Evolutionary conservation across 768 basidiomycete species (phyloP).

Genomic region (Baorangia bicolor): DNA sequence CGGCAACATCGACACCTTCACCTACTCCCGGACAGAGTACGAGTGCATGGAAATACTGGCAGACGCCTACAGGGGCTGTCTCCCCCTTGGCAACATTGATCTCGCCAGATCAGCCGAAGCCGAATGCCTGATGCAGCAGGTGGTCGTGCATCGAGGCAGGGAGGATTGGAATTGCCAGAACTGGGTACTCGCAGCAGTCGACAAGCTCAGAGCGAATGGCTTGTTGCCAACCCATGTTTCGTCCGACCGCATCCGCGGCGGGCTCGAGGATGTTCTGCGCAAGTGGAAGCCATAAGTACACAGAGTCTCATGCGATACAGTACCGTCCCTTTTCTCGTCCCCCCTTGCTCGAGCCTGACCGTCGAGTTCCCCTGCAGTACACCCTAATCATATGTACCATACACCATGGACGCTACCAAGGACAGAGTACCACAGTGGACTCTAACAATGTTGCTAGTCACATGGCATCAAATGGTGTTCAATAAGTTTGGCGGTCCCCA

Average conservation of each 20-base stretch:
- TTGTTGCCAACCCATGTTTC: conserved; percentile 20
- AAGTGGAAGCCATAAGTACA: conserved; percentile 20
- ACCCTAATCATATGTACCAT: not conserved
- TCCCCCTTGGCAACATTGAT: conserved; percentile 24
- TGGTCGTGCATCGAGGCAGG: conserved; percentile 23
- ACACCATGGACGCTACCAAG: not conserved
- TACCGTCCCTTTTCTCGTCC: not conserved
- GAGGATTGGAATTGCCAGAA: conserved; percentile 35
- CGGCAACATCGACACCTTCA: conserved; percentile 30
- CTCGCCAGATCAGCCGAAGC: conserved; percentile 9
- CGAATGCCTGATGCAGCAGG: conserved; percentile 23
- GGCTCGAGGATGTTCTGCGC: conserved; percentile 25
- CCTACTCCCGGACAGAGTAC: conserved; percentile 25
- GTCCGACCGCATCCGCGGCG: conserved; percentile 18
- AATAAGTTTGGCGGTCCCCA: not conserved
- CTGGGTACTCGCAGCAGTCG: conserved; percentile 28
- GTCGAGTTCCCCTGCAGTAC: not conserved
- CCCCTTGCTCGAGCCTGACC: conserved; percentile 5
- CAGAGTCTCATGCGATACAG: not conserved
- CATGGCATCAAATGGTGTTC: not conserved
- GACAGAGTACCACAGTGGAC: not conserved
- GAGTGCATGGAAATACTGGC: conserved; percentile 34
- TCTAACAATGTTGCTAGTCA: not conserved
- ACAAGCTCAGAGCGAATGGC: conserved; percentile 19
- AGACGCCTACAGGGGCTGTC: conserved; percentile 30